Base-by-base conservation (phyloP, 2,329 filamentous ascomycete species). In the Hymenoscyphus fraxineus region DNA sequence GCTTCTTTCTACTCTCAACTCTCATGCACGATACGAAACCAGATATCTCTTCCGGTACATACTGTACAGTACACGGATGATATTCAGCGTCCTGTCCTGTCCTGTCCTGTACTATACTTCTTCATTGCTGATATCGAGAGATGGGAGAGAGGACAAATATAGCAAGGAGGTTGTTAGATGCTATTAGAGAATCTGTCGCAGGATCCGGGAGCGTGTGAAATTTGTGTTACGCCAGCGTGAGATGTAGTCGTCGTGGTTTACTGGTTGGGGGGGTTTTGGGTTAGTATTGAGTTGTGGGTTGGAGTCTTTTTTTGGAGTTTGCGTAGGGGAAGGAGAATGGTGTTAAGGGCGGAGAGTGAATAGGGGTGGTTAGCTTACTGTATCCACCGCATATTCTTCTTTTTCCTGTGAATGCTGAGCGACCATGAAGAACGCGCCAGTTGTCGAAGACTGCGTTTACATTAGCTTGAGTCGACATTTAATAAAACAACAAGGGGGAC, bases 311-410 rank as follows among this genome's bases (percentile, higher is more conserved):
- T 27, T 27, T 2, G 27, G 27, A 3, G 27, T 27, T 27, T 27
- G 27, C 3, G 41, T 31, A n/a, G 22, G 35, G 35, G 6, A 60
- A 9, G 16, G 27, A 39, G 7, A 58, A 40, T 6, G 13, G 41
- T n/a, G 16, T n/a, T 6, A 27, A 22, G 6, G 41, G 41, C n/a
- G 16, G n/a, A 51, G 12, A 13, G 22, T 60, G 66, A 22, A 35
- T 2, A 10, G 35, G 35, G 35, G 35, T 35, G 35, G 9, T 6
- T 35, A 35, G 85, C 89, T 82, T 80, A 93, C 92, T 89, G 73
- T 98, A 98, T 10, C 86, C 94, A 65, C 95, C 95, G 76, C 93
- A 97, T 73, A 99, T 91, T 69, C 93, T 87, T 69, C 95, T 83
- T 73, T 90, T 87, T 1, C 95, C 95, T 6, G 88, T 89, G 73